Evolutionary conservation across 2,329 filamentous ascomycete species (phyloP).

Genomic region (Alternaria arbusti): DNA sequence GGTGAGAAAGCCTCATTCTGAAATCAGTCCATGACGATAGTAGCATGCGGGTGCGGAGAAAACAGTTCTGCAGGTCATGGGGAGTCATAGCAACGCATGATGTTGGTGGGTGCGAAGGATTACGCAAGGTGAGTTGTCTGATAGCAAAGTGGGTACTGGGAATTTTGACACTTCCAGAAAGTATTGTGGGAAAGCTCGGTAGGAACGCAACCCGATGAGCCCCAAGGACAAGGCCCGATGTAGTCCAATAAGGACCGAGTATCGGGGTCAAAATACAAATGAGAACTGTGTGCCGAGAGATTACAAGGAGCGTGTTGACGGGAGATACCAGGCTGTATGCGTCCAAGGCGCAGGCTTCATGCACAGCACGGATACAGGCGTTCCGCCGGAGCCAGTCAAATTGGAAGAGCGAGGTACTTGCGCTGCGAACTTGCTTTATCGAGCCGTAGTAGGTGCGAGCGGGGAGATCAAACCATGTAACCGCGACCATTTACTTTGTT

Average conservation of each 20-base stretch:
- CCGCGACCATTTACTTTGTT: constrained; percentile 38
- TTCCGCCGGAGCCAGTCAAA: constrained; percentile 40
- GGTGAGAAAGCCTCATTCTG: constrained; percentile 2
- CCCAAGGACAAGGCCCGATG: constrained; percentile 26
- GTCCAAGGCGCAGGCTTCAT: constrained; percentile 36
- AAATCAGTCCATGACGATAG: constrained; percentile 6
- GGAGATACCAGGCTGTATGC: constrained; percentile 34
- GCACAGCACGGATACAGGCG: constrained; percentile 43
- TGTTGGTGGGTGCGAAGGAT: constrained; percentile 26
- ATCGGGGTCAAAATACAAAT: constrained; percentile 40
- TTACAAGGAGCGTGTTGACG: constrained; percentile 39
- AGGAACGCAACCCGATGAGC: constrained; percentile 28
- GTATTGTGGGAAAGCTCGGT: constrained; percentile 39
- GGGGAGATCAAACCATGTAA: constrained; percentile 42
- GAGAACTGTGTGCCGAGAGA: constrained; percentile 45
- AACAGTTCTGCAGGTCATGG: constrained; percentile 26
- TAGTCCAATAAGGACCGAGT: constrained; percentile 36
- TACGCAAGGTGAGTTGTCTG: constrained; percentile 49
- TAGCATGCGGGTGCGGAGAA: constrained; percentile 35
- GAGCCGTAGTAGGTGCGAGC: constrained; percentile 30
- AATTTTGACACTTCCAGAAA: constrained; percentile 30
- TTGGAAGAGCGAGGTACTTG: constrained; percentile 18
- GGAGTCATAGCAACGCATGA: constrained; percentile 37
- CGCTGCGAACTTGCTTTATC: constrained; percentile 38
- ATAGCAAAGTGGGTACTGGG: constrained; percentile 34